Evolutionary conservation across 106 monocot genomes (phyloP).

Genomic region (Ottelia alismoides): DNA sequence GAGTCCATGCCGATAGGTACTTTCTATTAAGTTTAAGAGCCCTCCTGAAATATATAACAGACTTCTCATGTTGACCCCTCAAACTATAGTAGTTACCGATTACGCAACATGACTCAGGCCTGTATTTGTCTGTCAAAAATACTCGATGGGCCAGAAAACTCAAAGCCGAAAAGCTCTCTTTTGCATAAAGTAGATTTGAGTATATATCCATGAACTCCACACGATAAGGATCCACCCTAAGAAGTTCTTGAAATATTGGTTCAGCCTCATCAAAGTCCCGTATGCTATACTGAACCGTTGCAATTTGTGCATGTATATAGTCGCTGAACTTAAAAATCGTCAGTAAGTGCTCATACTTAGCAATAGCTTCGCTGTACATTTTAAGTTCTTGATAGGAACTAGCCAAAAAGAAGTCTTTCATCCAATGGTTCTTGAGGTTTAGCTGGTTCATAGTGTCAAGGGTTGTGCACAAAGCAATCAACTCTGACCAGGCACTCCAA

Average conservation of each 20-base stretch:
- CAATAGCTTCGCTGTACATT: conserved; percentile 73
- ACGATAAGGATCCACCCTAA: conserved; percentile 80
- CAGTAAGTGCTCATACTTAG: conserved; percentile 49
- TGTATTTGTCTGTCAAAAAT: conserved; percentile 91
- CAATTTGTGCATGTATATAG: conserved; percentile 87
- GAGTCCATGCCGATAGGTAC: conserved; percentile 87
- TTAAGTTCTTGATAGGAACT: conserved; percentile 76
- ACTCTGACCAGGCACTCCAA: conserved; percentile 95
- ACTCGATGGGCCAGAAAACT: conserved; percentile 92
- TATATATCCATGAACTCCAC: conserved; percentile 93
- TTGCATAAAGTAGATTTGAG: conserved; percentile 94
- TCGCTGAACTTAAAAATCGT: conserved; percentile 56
- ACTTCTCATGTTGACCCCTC: conserved; percentile 94
- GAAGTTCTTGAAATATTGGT: conserved; percentile 87
- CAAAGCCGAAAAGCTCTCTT: conserved; percentile 65
- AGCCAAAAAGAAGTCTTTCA: conserved; percentile 96
- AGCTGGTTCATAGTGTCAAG: conserved; percentile 49
- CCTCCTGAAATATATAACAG: conserved; percentile 86
- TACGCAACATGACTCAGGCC: conserved; percentile 91
- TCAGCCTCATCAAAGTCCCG: conserved; percentile 95
- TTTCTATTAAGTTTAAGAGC: conserved; percentile 84
- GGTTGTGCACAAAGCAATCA: conserved; percentile 60
- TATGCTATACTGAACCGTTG: conserved; percentile 66
- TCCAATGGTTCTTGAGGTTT: conserved; percentile 87
- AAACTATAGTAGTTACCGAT: conserved; percentile 97